Evolutionary conservation across 495 filamentous ascomycete species (phyloP), one percentile per base, ranked within the genome.

Genomic region (Neurospora sublineolata): DNA sequence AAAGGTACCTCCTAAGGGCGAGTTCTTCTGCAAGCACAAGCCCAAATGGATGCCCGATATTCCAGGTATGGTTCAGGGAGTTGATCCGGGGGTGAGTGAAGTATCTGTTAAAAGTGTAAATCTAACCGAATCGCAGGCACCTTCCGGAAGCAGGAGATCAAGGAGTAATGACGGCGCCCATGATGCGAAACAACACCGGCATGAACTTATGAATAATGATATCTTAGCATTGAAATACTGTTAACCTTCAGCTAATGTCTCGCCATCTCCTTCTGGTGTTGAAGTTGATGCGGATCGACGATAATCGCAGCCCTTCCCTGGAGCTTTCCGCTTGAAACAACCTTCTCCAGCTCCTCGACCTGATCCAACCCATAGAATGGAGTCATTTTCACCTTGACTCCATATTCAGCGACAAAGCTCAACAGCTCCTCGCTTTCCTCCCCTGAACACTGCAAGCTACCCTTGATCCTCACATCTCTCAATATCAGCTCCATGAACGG

Each of bases 11-110:
- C 89, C 90, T 0, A 91, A 90, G 78, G 89, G 88, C 0, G 89
- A 92, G 76, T 92, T 92, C 83, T 91, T 89, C 74, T 91, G 88
- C 76, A 86, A 81, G 70, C 70, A 80, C 27, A 75, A 88, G 68
- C 83, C 84, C 37, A 82, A 78, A 12, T 91, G 89, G 89, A 89
- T 91, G 88, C 89, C 87, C 1, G 86, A 88, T 76, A 79, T 90
- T 30, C 82, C 82, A 60, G 81, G 87, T 88, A 73, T 77, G 85
- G 82, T 60, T 30, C 16, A 68, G 5, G 68, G 30, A 20, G 40
- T 37, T 58, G 23, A 23, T 30, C 6, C 7, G 6, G 16, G 12
- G 68, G 5, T 37, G 68, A 68, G 27, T 18, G 1, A 33, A 58
- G 70, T 33, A 67, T 20, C 37, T 16, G 38, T 58, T 5, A 37